Evolutionary conservation across 805 yeast genomes (phyloP).

Genomic region (Wickerhamomyces hampshirensis): DNA sequence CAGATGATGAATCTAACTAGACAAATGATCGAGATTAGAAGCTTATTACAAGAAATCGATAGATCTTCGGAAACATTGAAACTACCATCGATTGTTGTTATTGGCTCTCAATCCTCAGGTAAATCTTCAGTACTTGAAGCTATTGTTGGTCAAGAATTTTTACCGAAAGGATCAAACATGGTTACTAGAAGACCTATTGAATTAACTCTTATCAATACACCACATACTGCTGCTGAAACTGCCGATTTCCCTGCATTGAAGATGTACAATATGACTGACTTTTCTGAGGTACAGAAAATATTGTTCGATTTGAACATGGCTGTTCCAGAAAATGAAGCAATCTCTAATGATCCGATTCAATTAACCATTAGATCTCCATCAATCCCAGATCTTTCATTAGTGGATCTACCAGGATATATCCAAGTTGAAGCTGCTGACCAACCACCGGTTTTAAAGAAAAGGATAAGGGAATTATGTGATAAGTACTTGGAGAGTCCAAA

Average conservation of each 20-base stretch:
- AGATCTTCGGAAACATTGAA: constrained; percentile 67
- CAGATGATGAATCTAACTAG: constrained; percentile 87
- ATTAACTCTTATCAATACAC: constrained; percentile 83
- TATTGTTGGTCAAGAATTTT: constrained; percentile 95
- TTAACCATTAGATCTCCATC: constrained; percentile 83
- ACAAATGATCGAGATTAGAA: constrained; percentile 95
- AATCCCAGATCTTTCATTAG: constrained; percentile 89
- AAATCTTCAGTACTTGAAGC: constrained; percentile 94
- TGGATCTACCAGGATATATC: constrained; percentile 96
- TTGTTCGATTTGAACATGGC: constrained; percentile 87
- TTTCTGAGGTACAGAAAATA: constrained; percentile 82
- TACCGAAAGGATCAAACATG: constrained; percentile 97
- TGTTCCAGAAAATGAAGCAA: constrained; percentile 80
- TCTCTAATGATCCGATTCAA: constrained; percentile 92
- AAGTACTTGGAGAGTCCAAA: constrained; percentile 87
- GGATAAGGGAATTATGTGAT: constrained; percentile 76
- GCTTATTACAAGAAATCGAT: constrained; percentile 70
- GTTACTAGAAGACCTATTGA: constrained; percentile 98
- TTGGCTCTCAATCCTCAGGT: constrained; percentile 97
- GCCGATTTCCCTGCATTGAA: constrained; percentile 94
- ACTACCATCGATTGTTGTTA: constrained; percentile 91
- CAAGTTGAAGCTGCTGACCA: constrained; percentile 97
- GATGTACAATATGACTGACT: constrained; percentile 78
- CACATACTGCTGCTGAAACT: constrained; percentile 71
- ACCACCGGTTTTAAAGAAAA: constrained; percentile 75